phyloP scores from a whole-genome alignment of 2,329 filamentous ascomycete genomes.

The Trichoderma atrobrunneum region DNA sequence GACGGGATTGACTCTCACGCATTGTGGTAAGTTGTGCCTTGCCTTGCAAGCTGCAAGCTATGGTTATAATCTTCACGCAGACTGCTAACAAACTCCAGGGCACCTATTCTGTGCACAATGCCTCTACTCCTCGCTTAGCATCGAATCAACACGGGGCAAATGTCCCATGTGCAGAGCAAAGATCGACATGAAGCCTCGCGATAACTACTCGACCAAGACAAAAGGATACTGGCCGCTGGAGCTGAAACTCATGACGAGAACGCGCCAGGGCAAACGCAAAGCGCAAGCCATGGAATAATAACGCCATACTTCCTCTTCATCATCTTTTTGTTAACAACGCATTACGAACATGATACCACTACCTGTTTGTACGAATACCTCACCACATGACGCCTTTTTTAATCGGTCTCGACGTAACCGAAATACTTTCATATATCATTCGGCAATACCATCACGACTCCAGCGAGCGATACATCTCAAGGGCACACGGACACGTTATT shows the following conservation, averaged over 20 bases:
- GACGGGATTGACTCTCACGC: conserved; percentile 58
- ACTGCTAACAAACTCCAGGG: conserved; percentile 40
- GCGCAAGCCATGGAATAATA: conserved; percentile 30
- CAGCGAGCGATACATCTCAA: background rate
- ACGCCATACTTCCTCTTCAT: background rate
- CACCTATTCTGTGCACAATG: conserved; percentile 64
- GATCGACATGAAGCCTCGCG: conserved; percentile 48
- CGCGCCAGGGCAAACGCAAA: conserved; percentile 48
- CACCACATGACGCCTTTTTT: background rate
- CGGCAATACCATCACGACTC: background rate
- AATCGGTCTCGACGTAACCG: background rate
- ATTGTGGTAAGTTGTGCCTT: conserved; percentile 55
- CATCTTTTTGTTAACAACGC: background rate
- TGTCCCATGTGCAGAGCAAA: conserved; percentile 64
- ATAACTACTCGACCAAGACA: conserved; percentile 42
- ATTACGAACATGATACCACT: background rate
- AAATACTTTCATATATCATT: background rate
- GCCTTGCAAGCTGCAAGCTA: background rate
- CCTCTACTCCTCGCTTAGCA: conserved; percentile 58
- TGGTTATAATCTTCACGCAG: background rate
- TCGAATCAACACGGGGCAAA: conserved; percentile 53
- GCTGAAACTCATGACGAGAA: conserved; percentile 60
- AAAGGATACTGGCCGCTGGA: conserved; percentile 59
- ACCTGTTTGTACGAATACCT: background rate
- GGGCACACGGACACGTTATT: background rate